Conservation (phyloP, 176 grass and related monocot species). For the Cenchrus fungigraminus region DNA sequence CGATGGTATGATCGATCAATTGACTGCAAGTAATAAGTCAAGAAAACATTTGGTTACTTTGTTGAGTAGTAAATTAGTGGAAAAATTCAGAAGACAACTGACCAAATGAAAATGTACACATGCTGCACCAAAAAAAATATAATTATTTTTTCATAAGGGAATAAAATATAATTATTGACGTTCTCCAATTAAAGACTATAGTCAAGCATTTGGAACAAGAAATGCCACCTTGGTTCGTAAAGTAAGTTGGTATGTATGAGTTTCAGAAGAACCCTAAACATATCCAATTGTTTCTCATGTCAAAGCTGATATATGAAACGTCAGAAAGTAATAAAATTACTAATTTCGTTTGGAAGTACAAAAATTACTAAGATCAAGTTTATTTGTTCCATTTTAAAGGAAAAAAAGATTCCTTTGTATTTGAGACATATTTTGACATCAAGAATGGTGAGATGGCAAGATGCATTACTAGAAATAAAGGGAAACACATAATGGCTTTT, state of each 20-base stretch:
- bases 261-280: not conserved
- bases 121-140: not conserved
- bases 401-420: no score
- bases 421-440: not conserved
- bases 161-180: not conserved
- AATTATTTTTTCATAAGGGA: no score
- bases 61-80: slow-evolving; percentile 29
- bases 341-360: not conserved
- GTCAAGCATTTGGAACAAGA: slow-evolving; percentile 24
- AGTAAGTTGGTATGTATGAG: not conserved
- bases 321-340: not conserved
- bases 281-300: not conserved
- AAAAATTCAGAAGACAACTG: slow-evolving; percentile 2
- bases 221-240: not conserved
- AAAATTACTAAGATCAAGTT: not conserved
- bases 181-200: not conserved
- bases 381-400: not conserved
- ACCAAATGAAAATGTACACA: not conserved
- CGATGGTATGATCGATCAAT: slow-evolving; percentile 30
- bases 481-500: not conserved
- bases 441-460: slow-evolving; percentile 3
- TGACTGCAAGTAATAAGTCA: slow-evolving; percentile 43
- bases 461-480: not conserved
- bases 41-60: slow-evolving; percentile 1
- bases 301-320: not conserved